phyloP scores from a whole-genome alignment of 192 early-diverging fungal genomes.

The Dispira simplex region DNA sequence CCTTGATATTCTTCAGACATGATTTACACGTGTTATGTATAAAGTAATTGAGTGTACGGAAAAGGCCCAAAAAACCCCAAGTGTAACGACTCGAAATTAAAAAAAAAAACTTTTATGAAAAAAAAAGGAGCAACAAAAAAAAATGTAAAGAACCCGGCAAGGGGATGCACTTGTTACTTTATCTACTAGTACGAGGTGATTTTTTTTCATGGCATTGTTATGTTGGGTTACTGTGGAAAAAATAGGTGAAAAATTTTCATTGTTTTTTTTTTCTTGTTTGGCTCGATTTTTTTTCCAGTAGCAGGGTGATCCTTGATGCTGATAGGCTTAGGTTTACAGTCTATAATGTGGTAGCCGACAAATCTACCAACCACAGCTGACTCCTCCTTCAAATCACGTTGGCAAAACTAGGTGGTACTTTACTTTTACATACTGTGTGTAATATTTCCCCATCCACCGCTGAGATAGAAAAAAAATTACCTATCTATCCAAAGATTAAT shows the following conservation, averaged over 20 bases:
- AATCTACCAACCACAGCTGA: too few species aligned
- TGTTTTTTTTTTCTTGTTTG: background rate
- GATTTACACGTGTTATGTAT: background rate
- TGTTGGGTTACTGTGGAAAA: background rate
- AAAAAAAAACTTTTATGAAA: conserved; percentile 8
- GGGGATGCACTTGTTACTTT: background rate
- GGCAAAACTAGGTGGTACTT: too few species aligned
- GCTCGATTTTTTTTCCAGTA: background rate
- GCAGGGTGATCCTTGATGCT: background rate
- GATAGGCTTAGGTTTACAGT: too few species aligned
- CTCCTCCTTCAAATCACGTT: too few species aligned
- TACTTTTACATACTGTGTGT: too few species aligned
- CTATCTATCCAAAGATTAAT: too few species aligned
- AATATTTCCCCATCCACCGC: too few species aligned
- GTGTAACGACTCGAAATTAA: background rate
- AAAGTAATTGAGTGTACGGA: conserved; percentile 1
- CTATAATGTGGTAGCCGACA: too few species aligned
- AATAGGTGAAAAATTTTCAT: background rate
- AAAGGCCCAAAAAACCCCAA: background rate
- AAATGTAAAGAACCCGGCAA: conserved; percentile 7
- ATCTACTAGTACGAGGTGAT: background rate
- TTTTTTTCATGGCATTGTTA: background rate
- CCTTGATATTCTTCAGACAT: conserved; percentile 24
- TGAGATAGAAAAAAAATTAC: too few species aligned
- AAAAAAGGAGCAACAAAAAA: conserved; percentile 10